These are phyloP conservation scores for Pseudognaphalium luteoalbum DNA, from an alignment of 129 eudicot genomes.

Conservation along the genomic window DNA sequence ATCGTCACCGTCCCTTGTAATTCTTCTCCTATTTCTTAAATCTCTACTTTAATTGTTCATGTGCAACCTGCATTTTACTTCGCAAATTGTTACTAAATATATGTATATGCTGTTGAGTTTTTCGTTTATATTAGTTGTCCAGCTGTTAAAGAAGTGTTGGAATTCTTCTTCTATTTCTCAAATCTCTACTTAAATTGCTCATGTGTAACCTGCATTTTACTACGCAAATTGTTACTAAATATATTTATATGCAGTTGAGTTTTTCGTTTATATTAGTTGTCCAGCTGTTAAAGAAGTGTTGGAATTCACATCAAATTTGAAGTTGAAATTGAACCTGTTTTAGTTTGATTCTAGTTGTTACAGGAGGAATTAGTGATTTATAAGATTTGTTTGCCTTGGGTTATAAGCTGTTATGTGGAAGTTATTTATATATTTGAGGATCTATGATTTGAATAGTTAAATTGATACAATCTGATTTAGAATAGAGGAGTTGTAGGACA, in stretches of 20 bases:
- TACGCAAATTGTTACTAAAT: not conserved
- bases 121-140: too few relatives aligned
- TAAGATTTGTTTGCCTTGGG: not conserved
- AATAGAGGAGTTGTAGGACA: not conserved
- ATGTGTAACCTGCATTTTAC: slow-evolving; percentile 3
- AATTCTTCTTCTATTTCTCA: slow-evolving; percentile 15
- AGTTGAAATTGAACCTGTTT: not conserved
- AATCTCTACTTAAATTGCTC: not conserved
- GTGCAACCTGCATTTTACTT: slow-evolving; percentile 3
- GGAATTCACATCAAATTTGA: slow-evolving; percentile 14
- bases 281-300: not conserved
- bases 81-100: not conserved
- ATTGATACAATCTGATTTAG: slow-evolving; percentile 20
- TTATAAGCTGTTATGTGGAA: slow-evolving; percentile 9
- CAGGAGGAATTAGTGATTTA: not conserved
- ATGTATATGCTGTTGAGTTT: not conserved
- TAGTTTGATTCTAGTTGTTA: slow-evolving; percentile 9
- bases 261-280: not conserved
- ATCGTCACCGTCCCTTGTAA: slow-evolving; percentile 88
- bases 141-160: too few relatives aligned
- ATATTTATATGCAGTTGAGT: not conserved
- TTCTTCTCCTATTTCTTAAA: not conserved
- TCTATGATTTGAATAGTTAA: not conserved
- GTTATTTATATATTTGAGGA: not conserved
- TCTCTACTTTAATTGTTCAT: not conserved